Conservation (phyloP, 2,329 filamentous ascomycete genomes). For the Xylariaceae sp. region DNA sequence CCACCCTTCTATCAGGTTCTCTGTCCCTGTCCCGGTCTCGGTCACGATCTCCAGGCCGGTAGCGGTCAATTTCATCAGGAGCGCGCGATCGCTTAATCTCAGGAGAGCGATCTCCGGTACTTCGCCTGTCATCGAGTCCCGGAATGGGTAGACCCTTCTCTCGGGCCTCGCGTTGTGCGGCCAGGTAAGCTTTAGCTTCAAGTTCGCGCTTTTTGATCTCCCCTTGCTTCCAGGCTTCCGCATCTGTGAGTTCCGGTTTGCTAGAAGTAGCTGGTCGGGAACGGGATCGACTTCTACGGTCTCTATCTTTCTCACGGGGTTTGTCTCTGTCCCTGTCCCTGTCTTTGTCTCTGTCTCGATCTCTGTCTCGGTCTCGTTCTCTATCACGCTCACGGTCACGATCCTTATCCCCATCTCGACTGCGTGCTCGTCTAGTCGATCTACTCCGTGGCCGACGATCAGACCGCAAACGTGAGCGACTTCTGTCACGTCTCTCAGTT, state of each 20-base stretch:
- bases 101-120: conserved; percentile 47
- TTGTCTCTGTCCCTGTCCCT: conserved; percentile 24
- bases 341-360: conserved; percentile 34
- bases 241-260: conserved; percentile 45
- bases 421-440: conserved; percentile 26
- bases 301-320: conserved; percentile 30
- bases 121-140: conserved; percentile 57
- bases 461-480: conserved; percentile 29
- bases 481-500: conserved; percentile 35
- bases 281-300: conserved; percentile 45
- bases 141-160: conserved; percentile 61
- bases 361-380: conserved; percentile 23
- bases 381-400: conserved; percentile 23
- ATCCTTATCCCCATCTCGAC: conserved; percentile 27
- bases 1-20: conserved; percentile 20
- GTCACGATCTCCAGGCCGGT: conserved; percentile 49
- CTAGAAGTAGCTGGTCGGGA: conserved; percentile 48
- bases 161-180: conserved; percentile 62
- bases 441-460: conserved; percentile 29
- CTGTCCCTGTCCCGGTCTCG: conserved; percentile 24
- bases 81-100: conserved; percentile 43
- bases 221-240: conserved; percentile 61
- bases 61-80: conserved; percentile 50
- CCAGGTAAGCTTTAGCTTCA: conserved; percentile 66
- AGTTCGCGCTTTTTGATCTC: conserved; percentile 65